Evolutionary conservation across 371 early-diverging fungal species (phyloP), one percentile per base, ranked within the genome.

Genomic region (Blakeslea trispora): DNA sequence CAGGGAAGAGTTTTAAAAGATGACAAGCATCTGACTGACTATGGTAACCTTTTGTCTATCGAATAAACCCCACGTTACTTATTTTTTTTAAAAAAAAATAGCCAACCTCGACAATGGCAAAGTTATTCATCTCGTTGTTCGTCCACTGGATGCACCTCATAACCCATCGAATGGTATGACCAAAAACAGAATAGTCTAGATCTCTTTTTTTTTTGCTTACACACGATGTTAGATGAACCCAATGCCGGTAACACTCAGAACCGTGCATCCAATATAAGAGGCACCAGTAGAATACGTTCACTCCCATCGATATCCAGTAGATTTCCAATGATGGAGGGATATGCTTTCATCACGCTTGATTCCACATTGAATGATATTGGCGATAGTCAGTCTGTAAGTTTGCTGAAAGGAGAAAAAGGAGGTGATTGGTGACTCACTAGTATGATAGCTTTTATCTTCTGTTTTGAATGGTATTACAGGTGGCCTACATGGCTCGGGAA

Each of bases 1-100:
- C 82, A 81, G 60, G 85, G 85, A 47, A 70, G 75, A 53, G 79
- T 85, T 1, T 68, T 85, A 32, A 79, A 74, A 45, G 83, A 85
- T 50, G 83, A 80, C 43, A 78, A 82, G 39, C 51, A 59, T 14
- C 51, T 84, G 50, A 57, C 72, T 1, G 82, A 84, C 39, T 84
- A 84, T 64, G 80, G 84, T 84, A 79, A 56, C 31, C 8, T 5
- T 10, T 6, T 6, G 8, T 32, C 17, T 1, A 19, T 44, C 15
- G 34, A 11, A 11, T 40, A 31, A 15, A 28, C 3, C 28, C 7
- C 7, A 28, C 28, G 14, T 40, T 7, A 6, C 0, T 7, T 35
- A 21, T 18, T 18, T 28, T 15, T 21, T 34, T 52, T 45, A 9
- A 10, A 18, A 17, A 19, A 48, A 19, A 55, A 1, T 61, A 71